Evolutionary conservation across 371 early-diverging fungal species (phyloP).

Genomic region (Amoeboaphelidium occidentale): DNA sequence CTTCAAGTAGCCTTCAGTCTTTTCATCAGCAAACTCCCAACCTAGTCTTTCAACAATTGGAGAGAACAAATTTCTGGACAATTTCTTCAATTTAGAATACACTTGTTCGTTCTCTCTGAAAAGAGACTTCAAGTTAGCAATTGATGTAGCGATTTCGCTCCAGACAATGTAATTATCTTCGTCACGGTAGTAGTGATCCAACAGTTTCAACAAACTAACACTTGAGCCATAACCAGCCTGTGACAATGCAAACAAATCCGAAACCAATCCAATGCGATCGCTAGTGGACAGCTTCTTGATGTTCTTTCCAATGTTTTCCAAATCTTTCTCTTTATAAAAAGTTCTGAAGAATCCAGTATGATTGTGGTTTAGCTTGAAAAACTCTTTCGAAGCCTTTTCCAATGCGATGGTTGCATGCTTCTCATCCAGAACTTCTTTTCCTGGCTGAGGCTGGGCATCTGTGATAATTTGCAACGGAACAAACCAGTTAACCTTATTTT

Average conservation of each 20-base stretch:
- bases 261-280: slow-evolving; percentile 33
- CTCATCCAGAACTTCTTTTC: slow-evolving; percentile 12
- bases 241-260: slow-evolving; percentile 34
- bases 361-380: slow-evolving; percentile 32
- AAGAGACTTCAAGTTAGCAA: slow-evolving; percentile 14
- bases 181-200: slow-evolving; percentile 25
- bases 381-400: slow-evolving; percentile 5
- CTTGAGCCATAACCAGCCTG: slow-evolving; percentile 29
- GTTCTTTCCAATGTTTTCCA: slow-evolving; percentile 17
- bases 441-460: not conserved
- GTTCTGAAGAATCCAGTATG: slow-evolving; percentile 38
- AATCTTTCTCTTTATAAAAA: slow-evolving; percentile 22
- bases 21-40: slow-evolving; percentile 18
- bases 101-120: slow-evolving; percentile 18
- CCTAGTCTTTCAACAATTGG: slow-evolving; percentile 23
- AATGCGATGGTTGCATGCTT: slow-evolving; percentile 13
- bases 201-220: slow-evolving; percentile 27
- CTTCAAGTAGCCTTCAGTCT: slow-evolving; percentile 20
- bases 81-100: slow-evolving; percentile 12
- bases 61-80: slow-evolving; percentile 22
- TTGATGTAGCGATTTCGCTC: slow-evolving; percentile 16
- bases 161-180: slow-evolving; percentile 36
- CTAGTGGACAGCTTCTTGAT: slow-evolving; percentile 13
- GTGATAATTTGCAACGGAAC: slow-evolving; percentile 23
- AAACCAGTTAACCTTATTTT: slow-evolving; percentile 30